phyloP scores from a whole-genome alignment of 129 eudicot genomes.

The Flaveria trinervia region DNA sequence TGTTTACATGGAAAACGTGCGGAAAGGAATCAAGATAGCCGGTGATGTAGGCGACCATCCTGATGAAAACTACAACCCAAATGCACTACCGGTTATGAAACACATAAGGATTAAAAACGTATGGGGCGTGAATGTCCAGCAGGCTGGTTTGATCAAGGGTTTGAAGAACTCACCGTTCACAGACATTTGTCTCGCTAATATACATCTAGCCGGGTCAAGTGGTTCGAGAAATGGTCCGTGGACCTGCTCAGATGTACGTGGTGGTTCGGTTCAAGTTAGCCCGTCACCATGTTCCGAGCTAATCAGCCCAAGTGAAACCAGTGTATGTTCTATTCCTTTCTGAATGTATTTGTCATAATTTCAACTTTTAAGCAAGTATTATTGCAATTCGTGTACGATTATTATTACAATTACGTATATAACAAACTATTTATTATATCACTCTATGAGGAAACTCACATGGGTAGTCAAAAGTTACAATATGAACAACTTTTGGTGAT shows the following conservation, averaged over 20 bases:
- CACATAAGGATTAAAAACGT: slow-evolving; percentile 50
- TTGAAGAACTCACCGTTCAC: slow-evolving; percentile 67
- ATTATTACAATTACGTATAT: too few species aligned
- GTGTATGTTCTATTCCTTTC: slow-evolving; percentile 53
- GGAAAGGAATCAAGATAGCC: slow-evolving; percentile 82
- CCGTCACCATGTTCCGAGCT: slow-evolving; percentile 80
- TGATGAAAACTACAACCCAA: slow-evolving; percentile 56
- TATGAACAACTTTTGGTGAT: too few species aligned
- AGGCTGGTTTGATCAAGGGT: slow-evolving; percentile 75
- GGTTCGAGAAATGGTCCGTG: slow-evolving; percentile 49
- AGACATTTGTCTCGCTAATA: slow-evolving; percentile 64
- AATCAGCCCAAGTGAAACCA: slow-evolving; percentile 38
- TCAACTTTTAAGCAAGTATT: background rate
- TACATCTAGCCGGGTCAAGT: slow-evolving; percentile 45
- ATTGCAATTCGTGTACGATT: slow-evolving; percentile 13
- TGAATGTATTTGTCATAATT: slow-evolving; percentile 22
- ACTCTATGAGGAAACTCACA: too few species aligned
- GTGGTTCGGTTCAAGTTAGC: slow-evolving; percentile 72
- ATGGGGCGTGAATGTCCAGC: slow-evolving; percentile 64
- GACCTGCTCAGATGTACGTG: slow-evolving; percentile 81
- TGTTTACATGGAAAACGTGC: slow-evolving; percentile 69
- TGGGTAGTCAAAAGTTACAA: too few species aligned
- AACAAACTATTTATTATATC: too few species aligned
- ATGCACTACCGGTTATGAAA: slow-evolving; percentile 64
- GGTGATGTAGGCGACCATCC: slow-evolving; percentile 95